phyloP scores from a whole-genome alignment of 2,329 filamentous ascomycete genomes.

The Ophiostoma triangulosporum region DNA sequence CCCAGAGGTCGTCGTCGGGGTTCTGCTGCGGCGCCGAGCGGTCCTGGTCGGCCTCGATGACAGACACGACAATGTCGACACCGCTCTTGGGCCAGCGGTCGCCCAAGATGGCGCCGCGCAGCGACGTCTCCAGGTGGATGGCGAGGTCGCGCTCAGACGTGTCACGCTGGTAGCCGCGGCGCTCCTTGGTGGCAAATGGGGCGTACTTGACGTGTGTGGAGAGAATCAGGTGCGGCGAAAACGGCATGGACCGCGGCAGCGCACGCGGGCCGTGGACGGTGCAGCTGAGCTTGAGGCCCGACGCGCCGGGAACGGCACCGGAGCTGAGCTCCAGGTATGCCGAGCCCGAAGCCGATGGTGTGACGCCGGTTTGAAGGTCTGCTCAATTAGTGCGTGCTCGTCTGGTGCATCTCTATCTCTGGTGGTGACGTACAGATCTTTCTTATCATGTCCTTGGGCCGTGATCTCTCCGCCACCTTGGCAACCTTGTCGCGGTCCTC shows the following conservation, averaged over 20 bases:
- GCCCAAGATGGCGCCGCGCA: conserved; percentile 79
- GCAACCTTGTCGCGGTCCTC: conserved; percentile 25
- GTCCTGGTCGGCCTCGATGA: conserved; percentile 88
- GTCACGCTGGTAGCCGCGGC: conserved; percentile 78
- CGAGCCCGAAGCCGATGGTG: conserved; percentile 85
- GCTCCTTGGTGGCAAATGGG: conserved; percentile 73
- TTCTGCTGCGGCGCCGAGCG: conserved; percentile 33
- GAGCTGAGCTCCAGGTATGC: conserved; percentile 63
- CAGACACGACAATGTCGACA: conserved; percentile 85
- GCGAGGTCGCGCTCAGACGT: conserved; percentile 77
- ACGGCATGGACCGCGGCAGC: conserved; percentile 76
- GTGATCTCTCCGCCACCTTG: conserved; percentile 33
- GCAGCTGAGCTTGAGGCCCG: conserved; percentile 77
- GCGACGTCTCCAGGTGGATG: conserved; percentile 78
- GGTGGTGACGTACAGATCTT: conserved; percentile 62
- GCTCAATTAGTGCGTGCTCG: not conserved
- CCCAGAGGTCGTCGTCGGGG: conserved; percentile 54
- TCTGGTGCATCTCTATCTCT: not conserved
- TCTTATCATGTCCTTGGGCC: conserved; percentile 58
- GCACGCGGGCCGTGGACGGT: conserved; percentile 89
- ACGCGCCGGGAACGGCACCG: conserved; percentile 25
- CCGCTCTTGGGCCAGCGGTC: conserved; percentile 98
- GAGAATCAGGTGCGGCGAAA: conserved; percentile 83
- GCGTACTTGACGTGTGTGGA: conserved; percentile 94
- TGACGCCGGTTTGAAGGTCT: conserved; percentile 86